Evolutionary conservation across 139 green algal genomes (phyloP).

Genomic region (Volvox africanus): DNA sequence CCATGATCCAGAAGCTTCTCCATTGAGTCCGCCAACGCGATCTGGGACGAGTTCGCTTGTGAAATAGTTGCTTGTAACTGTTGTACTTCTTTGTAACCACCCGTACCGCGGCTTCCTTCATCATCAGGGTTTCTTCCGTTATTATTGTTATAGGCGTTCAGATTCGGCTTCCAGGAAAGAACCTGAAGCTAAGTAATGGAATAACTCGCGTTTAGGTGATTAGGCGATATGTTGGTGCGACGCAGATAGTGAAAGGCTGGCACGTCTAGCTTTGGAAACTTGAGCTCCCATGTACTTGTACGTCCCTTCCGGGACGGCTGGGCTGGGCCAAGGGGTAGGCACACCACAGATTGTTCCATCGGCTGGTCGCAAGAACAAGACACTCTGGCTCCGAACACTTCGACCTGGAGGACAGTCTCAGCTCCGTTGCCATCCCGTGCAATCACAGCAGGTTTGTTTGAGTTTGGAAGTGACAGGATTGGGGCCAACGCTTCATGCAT

Average conservation of each 20-base stretch:
- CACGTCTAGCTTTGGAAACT: background rate
- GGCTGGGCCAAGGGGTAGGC: background rate
- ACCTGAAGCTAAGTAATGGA: background rate
- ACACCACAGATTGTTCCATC: background rate
- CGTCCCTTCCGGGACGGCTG: background rate
- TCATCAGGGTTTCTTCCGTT: background rate
- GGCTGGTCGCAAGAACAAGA: background rate
- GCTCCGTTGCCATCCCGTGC: background rate
- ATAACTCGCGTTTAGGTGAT: background rate
- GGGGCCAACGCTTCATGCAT: background rate
- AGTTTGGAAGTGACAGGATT: background rate
- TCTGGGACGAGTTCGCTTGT: background rate
- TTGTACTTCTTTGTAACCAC: background rate
- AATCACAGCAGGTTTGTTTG: background rate
- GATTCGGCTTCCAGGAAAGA: background rate
- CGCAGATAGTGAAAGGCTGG: background rate
- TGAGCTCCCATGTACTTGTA: background rate
- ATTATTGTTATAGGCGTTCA: background rate
- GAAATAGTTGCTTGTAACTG: background rate
- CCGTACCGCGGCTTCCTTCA: background rate
- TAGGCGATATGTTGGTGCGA: background rate
- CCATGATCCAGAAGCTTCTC: conserved; percentile 30
- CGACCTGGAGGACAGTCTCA: background rate
- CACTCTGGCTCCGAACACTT: background rate
- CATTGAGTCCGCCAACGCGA: background rate